A percentile compares a stretch with the other conserved stretches of the same genome.
phyloP scores from a whole-genome alignment of 2,329 filamentous ascomycete species.

The Aspergillus sergii region DNA sequence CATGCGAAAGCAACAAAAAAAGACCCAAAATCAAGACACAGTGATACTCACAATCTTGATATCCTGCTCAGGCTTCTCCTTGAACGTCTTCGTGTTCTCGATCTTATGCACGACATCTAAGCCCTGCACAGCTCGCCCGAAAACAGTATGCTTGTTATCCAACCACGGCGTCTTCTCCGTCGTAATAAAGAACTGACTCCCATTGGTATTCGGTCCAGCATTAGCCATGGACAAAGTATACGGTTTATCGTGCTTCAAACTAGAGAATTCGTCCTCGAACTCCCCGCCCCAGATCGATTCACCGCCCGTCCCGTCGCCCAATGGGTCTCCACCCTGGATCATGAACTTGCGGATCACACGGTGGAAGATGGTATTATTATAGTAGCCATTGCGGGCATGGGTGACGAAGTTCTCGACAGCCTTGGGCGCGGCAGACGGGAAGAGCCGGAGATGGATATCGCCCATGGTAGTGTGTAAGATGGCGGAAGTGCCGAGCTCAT shows the following conservation, averaged over 20 bases:
- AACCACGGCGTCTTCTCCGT: slow-evolving; percentile 97
- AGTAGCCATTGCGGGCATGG: slow-evolving; percentile 86
- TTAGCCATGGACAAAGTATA: slow-evolving; percentile 99
- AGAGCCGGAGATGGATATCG: slow-evolving; percentile 90
- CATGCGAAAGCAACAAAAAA: neutral
- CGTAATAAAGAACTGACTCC: slow-evolving; percentile 97
- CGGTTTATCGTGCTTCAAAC: slow-evolving; percentile 88
- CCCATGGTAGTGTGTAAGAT: slow-evolving; percentile 90
- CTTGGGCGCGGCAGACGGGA: slow-evolving; percentile 89
- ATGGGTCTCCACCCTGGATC: slow-evolving; percentile 84
- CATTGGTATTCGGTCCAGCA: slow-evolving; percentile 92
- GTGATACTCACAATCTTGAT: slow-evolving; percentile 93
- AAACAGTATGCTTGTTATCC: slow-evolving; percentile 94
- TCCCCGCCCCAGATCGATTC: slow-evolving; percentile 92
- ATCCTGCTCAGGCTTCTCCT: slow-evolving; percentile 94
- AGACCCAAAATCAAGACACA: slow-evolving; percentile 24
- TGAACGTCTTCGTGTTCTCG: slow-evolving; percentile 82
- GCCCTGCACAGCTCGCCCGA: slow-evolving; percentile 85
- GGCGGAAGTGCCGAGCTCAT: slow-evolving; percentile 75
- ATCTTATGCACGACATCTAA: slow-evolving; percentile 95
- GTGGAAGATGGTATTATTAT: slow-evolving; percentile 97
- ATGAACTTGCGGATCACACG: slow-evolving; percentile 97
- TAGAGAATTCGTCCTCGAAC: slow-evolving; percentile 92
- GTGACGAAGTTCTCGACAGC: slow-evolving; percentile 97
- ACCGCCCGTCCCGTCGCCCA: slow-evolving; percentile 86